phyloP scores from a whole-genome alignment of 129 eudicot genomes.

The Solidago caesia region DNA sequence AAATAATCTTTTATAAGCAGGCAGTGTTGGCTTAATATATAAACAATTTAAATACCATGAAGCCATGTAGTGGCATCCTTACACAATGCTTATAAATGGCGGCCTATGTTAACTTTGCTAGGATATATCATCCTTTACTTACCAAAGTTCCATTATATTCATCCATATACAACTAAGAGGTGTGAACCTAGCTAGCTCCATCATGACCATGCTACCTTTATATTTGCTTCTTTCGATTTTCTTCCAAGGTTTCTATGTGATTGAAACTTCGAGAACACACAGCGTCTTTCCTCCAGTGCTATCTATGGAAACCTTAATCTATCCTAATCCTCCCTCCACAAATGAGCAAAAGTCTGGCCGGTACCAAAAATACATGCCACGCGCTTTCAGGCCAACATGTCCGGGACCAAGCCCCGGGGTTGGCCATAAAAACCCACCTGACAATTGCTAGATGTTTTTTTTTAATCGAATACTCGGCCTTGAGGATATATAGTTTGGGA shows the following conservation, averaged over 20 bases:
- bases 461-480: not conserved
- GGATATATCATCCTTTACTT: conserved; percentile 6
- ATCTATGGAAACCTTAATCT: conserved; percentile 5
- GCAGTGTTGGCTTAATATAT: not conserved
- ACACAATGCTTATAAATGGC: conserved; percentile 25
- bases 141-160: conserved; percentile 9
- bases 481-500: not conserved
- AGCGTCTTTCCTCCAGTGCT: conserved; percentile 17
- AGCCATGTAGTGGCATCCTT: conserved; percentile 4
- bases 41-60: not conserved
- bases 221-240: conserved; percentile 18
- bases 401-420: conserved; percentile 57
- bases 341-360: conserved; percentile 3
- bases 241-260: not conserved
- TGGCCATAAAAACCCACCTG: conserved; percentile 38
- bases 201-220: conserved; percentile 22
- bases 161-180: not conserved
- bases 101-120: not conserved
- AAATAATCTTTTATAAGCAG: not conserved
- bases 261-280: conserved; percentile 18
- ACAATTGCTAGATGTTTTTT: conserved; percentile 10
- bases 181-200: not conserved
- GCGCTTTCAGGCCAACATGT: conserved; percentile 39
- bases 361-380: conserved; percentile 28
- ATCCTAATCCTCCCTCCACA: conserved; percentile 22